phyloP scores from a whole-genome alignment of 345 rosid species.

The Luvunga scandens region DNA sequence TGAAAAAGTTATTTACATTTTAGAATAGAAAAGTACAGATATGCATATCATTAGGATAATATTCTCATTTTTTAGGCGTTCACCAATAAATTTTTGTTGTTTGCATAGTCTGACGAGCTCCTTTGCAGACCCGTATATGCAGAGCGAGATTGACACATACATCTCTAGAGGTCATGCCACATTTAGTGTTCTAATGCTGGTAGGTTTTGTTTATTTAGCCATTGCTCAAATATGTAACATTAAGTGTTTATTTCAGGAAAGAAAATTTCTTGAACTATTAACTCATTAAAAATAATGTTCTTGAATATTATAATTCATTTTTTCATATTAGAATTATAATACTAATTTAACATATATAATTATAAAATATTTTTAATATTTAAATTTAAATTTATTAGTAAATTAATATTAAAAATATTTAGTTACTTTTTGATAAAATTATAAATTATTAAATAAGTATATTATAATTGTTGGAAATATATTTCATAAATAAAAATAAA shows the following conservation, averaged over 20 bases:
- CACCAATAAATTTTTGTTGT: not conserved
- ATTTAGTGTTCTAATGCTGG: constrained; percentile 67
- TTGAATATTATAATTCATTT: no score
- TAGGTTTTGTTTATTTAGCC: constrained; percentile 28
- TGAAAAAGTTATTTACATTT: not conserved
- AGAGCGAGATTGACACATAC: constrained; percentile 54
- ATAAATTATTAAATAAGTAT: no score
- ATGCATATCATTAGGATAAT: not conserved
- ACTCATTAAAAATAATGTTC: no score
- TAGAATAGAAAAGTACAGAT: not conserved
- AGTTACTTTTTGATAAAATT: no score
- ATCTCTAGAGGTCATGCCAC: constrained; percentile 69
- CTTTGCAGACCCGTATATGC: constrained; percentile 75
- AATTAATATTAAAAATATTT: no score
- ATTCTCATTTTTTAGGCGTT: not conserved
- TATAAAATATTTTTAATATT: no score
- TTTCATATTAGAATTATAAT: no score
- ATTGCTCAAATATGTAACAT: not conserved
- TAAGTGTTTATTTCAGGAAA: not conserved
- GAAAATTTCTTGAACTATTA: no score
- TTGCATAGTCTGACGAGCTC: constrained; percentile 12
- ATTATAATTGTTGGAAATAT: no score
- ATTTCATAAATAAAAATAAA: no score
- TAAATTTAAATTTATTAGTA: no score
- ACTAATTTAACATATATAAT: no score